Base-by-base conservation (phyloP, 148 eudicot species). In the Rhododendron henanense region DNA sequence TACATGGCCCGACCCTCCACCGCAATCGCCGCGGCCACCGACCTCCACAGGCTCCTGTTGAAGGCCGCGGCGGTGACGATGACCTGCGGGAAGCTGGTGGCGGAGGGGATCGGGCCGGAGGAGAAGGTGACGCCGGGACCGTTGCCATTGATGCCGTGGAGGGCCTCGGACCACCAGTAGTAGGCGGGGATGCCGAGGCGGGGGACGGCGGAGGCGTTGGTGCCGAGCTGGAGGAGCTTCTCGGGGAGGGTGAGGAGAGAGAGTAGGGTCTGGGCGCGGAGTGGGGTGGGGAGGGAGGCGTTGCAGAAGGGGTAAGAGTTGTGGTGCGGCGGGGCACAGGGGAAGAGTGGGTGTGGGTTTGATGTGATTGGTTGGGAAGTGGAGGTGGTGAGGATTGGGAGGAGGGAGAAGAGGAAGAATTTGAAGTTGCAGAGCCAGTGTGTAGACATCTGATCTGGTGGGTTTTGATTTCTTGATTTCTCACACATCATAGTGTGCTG, bases 121-220 rank as follows among this genome's bases (percentile, higher is more conserved):
- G 89, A 37, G 91, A 96, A 95, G 81, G 53, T 83, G 91, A 96
- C 84, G 3, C 98, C 99, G 0, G 99, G 99, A 16, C 99, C 99
- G 78, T 95, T 95, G 59, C 85, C 33, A 53, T 95, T 94, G 65
- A 96, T 88, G 6, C 99, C 99, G 79, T 95, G 99, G 85, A 96
- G 93, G 0, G 98, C 91, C 82, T 96, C 99, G 25, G 99, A 96
- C 99, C 99, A 96, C 98, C 98, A 96, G 76, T 95, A 88, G 86
- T 93, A 96, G 1, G 94, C 81, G 0, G 99, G 98, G 41, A 96
- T 88, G 14, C 93, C 94, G 45, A 96, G 86, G 16, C 91, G 83
- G n/a, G 94, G 91, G 6, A 95, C 81, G 73, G 88, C 89, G 31
- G 94, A 65, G 86, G 92, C 93, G 82, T 92, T 96, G 92, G 93